Conservation (phyloP, 1,284 basidiomycete species). For the Heterobasidion annosum region DNA sequence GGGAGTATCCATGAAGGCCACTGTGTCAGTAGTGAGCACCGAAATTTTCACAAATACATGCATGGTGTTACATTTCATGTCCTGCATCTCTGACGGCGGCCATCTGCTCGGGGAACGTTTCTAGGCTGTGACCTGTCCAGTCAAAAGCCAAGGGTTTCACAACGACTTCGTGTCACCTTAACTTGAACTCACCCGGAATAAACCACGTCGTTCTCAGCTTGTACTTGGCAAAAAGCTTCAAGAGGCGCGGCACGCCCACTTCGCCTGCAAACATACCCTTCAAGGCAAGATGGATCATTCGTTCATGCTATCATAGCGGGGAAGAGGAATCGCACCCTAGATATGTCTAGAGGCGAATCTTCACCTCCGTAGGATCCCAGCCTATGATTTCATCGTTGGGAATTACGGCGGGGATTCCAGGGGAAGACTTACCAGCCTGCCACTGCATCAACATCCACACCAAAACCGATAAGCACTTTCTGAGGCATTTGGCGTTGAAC, state of each 20-base stretch:
- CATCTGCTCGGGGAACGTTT: constrained; percentile 62
- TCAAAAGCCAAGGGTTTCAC: not conserved
- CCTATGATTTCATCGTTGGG: constrained; percentile 23
- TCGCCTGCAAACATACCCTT: constrained; percentile 70
- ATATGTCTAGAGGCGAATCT: constrained; percentile 58
- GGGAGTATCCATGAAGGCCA: constrained; percentile 69
- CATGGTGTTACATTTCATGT: constrained; percentile 45
- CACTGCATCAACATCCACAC: constrained; percentile 25
- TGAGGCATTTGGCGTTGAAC: constrained; percentile 15
- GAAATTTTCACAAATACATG: not conserved
- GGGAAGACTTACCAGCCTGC: constrained; percentile 18
- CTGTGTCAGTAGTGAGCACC: constrained; percentile 19
- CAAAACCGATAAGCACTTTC: constrained; percentile 22
- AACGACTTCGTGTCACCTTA: not conserved
- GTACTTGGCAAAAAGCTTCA: constrained; percentile 70
- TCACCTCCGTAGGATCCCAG: constrained; percentile 65
- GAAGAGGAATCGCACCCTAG: constrained; percentile 25
- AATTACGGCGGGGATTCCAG: not conserved
- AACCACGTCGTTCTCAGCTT: constrained; percentile 65
- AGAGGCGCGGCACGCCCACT: constrained; percentile 57
- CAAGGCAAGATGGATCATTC: not conserved
- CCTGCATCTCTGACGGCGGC: constrained; percentile 58
- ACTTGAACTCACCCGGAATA: constrained; percentile 43
- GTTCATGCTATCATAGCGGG: not conserved
- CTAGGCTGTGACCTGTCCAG: constrained; percentile 52